Base-by-base conservation (phyloP, 495 filamentous ascomycete genomes). In the Aspergillus campestris region DNA sequence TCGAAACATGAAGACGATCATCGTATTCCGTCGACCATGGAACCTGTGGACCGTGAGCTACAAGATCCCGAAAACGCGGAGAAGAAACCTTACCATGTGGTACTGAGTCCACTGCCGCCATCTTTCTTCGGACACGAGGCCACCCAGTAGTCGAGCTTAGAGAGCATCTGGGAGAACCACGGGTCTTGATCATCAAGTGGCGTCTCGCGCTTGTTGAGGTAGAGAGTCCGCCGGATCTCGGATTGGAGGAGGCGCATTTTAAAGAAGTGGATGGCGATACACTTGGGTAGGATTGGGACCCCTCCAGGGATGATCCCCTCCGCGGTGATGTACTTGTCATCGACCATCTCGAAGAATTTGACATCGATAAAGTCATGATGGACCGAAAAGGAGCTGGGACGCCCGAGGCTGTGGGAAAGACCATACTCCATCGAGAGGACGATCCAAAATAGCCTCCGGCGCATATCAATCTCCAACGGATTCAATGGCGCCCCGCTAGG, bases 221-320 rank as follows among this genome's bases (percentile, higher is more conserved):
- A 97, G 1, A 97, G 74, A 8, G 77, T 80, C 42, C 87, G 77
- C 35, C 90, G 72, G 35, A 91, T 89, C 62, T 97, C 90, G 9
- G 88, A 76, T 59, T 95, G 91, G 6, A 92, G 65, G 29, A 92
- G 64, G 44, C 87, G 78, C 90, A 97, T 95, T 56, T 84, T 85
- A 65, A 87, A 88, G 52, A 92, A 94, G 62, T 97, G 90, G 46
- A 95, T 89, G 7, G 86, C 80, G 13, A 94, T 80, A 51, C 85
- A 75, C 63, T 97, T 97, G 61, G 81, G 83, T 38, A 87, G 66
- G 18, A 83, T 81, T 0, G 75, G 75, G 15, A 77, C 81, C 9
- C 70, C 67, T 1, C 78, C 86, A 1, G 79, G 75, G 12, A 74
- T 64, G 38, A 95, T 82, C 7, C 86, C 89, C n/a, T 80, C 69